Conservation (phyloP, 208 protist species). For the Crithidia thermophila region DNA sequence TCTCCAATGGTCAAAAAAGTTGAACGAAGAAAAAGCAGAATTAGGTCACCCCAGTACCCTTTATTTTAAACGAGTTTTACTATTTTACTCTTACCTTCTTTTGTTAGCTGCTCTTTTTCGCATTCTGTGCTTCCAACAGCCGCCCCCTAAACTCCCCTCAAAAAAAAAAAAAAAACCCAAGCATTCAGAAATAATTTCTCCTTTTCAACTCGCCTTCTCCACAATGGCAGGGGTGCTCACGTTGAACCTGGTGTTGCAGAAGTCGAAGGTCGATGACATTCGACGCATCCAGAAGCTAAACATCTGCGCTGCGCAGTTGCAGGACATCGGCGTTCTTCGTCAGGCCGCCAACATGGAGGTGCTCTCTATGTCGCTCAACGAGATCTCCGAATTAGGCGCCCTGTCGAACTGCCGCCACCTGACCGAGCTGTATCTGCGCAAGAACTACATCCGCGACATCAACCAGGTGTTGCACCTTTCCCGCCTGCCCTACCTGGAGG, state of each 20-base stretch:
- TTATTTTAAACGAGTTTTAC: slow-evolving; percentile 25
- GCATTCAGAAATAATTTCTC: too few relatives aligned
- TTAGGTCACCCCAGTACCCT: not conserved
- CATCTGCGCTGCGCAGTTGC: slow-evolving; percentile 81
- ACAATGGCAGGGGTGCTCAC: slow-evolving; percentile 86
- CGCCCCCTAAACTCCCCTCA: too few relatives aligned
- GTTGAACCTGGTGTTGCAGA: slow-evolving; percentile 78
- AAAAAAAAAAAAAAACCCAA: too few relatives aligned
- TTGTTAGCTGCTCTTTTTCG: slow-evolving; percentile 25
- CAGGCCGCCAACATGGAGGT: slow-evolving; percentile 75
- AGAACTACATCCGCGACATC: slow-evolving; percentile 85
- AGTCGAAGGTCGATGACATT: slow-evolving; percentile 84
- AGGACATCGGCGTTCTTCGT: slow-evolving; percentile 84
- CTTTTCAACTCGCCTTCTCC: slow-evolving; percentile 3
- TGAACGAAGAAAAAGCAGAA: not conserved
- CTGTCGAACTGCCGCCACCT: slow-evolving; percentile 70
- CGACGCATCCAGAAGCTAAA: slow-evolving; percentile 84
- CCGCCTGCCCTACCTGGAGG: slow-evolving; percentile 60
- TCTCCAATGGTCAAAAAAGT: not conserved
- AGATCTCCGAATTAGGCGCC: slow-evolving; percentile 76
- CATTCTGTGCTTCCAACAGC: not conserved
- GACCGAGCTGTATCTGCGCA: slow-evolving; percentile 83
- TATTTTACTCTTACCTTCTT: slow-evolving; percentile 28
- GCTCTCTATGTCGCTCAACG: slow-evolving; percentile 88
- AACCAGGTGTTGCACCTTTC: slow-evolving; percentile 89